phyloP scores from a whole-genome alignment of 208 protist species.

The Baffinella frigidus region DNA sequence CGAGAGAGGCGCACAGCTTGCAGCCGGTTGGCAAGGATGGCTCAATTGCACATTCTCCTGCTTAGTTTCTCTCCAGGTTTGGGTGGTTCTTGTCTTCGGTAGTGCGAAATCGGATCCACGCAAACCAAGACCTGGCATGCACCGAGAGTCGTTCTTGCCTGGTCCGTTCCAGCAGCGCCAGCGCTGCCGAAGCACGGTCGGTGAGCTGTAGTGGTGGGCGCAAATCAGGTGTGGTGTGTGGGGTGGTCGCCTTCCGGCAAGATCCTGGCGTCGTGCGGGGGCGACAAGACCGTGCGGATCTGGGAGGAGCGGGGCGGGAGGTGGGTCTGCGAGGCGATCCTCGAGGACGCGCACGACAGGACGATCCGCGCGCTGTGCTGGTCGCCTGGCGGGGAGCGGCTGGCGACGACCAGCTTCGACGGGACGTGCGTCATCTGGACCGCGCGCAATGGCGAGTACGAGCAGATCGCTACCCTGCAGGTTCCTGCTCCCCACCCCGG shows the following conservation, averaged over 20 bases:
- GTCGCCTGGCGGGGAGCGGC: neutral
- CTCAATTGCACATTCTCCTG: too few species aligned
- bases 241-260: neutral
- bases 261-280: neutral
- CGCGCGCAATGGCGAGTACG: neutral
- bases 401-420: constrained; percentile 42
- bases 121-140: too few species aligned
- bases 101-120: too few species aligned
- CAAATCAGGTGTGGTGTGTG: neutral
- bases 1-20: too few species aligned
- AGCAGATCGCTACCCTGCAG: constrained; percentile 16
- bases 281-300: neutral
- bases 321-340: neutral
- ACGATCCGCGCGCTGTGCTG: neutral
- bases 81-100: too few species aligned
- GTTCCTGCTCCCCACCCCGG: too few species aligned
- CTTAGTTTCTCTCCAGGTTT: too few species aligned
- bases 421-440: constrained; percentile 26
- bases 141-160: too few species aligned
- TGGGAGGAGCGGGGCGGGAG: neutral
- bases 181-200: too few species aligned
- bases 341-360: constrained; percentile 35
- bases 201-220: neutral
- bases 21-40: too few species aligned
- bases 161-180: too few species aligned